phyloP scores from a whole-genome alignment of 805 yeast species.

The Scheffersomyces lignosus region DNA sequence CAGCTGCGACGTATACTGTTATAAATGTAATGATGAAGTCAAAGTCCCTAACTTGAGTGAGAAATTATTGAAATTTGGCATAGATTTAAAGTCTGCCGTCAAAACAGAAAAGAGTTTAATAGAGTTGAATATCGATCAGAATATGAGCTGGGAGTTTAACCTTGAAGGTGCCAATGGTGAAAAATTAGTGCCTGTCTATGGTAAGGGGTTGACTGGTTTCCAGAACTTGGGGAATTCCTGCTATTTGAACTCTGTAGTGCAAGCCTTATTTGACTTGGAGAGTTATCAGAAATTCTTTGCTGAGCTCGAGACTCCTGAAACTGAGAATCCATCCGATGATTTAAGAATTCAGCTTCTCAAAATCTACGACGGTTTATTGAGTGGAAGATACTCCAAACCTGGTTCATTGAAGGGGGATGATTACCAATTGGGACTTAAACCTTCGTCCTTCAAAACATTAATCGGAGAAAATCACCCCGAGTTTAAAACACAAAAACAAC shows the following conservation, averaged over 20 bases:
- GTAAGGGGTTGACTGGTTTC: constrained; percentile 79
- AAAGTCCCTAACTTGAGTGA: constrained; percentile 59
- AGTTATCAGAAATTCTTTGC: constrained; percentile 41
- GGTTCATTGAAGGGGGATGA: constrained; percentile 41
- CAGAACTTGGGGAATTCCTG: constrained; percentile 93
- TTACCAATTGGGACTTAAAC: constrained; percentile 77
- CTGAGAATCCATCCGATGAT: constrained; percentile 58
- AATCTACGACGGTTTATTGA: constrained; percentile 71
- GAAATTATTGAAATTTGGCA: constrained; percentile 60
- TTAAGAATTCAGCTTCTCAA: constrained; percentile 76
- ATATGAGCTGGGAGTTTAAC: constrained; percentile 88
- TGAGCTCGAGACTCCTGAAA: constrained; percentile 26
- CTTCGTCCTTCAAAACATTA: constrained; percentile 70
- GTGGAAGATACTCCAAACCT: constrained; percentile 73
- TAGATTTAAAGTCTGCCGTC: constrained; percentile 52
- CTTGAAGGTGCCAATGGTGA: constrained; percentile 73
- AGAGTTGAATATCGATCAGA: constrained; percentile 91
- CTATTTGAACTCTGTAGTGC: constrained; percentile 80
- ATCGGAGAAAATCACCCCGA: constrained; percentile 80
- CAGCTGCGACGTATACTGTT: constrained; percentile 82
- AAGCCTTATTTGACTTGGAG: constrained; percentile 56
- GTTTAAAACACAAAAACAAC: constrained; percentile 85
- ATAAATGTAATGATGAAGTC: constrained; percentile 85
- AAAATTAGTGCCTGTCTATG: constrained; percentile 63
- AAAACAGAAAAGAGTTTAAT: constrained; percentile 88